Percentiles rank a stretch among this genome's conserved stretches.
Evolutionary conservation across 352 stramenopile species (phyloP).

Genomic region (Phytophthora fragariaefolia): DNA sequence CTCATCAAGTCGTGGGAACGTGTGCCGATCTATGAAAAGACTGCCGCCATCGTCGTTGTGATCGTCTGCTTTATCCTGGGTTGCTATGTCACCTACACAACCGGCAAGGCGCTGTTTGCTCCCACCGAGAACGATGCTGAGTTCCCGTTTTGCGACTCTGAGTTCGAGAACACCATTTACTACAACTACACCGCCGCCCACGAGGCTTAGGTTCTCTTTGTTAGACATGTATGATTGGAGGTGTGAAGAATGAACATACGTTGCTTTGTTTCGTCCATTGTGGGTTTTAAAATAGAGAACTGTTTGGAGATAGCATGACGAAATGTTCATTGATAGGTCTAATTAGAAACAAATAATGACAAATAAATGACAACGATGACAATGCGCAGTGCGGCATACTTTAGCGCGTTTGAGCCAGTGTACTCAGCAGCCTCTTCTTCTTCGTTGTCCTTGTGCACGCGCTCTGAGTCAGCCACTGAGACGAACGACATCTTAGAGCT

Average conservation of each 20-base stretch:
- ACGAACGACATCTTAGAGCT: constrained; percentile 56
- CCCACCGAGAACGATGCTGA: constrained; percentile 33
- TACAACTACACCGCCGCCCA: constrained; percentile 52
- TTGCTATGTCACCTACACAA: constrained; percentile 52
- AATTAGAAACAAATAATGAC: constrained; percentile 22
- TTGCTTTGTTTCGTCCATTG: neutral
- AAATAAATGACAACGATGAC: constrained; percentile 43
- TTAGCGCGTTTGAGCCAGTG: constrained; percentile 35
- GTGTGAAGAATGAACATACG: constrained; percentile 17
- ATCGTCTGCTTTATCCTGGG: constrained; percentile 40
- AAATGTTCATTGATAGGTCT: neutral
- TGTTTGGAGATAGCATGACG: no score
- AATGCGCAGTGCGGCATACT: constrained; percentile 39
- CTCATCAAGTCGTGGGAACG: constrained; percentile 65
- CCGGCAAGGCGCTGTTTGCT: constrained; percentile 48
- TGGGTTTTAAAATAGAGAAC: no score
- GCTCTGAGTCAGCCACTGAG: constrained; percentile 48
- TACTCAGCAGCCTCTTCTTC: constrained; percentile 44
- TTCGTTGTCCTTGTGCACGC: constrained; percentile 36
- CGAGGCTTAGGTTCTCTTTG: constrained; percentile 8
- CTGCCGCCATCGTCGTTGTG: constrained; percentile 29
- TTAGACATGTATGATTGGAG: constrained; percentile 11
- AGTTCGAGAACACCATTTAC: constrained; percentile 57
- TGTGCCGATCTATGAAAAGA: constrained; percentile 44
- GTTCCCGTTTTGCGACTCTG: constrained; percentile 58